Percentiles rank a stretch among this genome's conserved stretches.
Evolutionary conservation across 163 green algal species (phyloP).

Genomic region (Smithsoniella earleae): DNA sequence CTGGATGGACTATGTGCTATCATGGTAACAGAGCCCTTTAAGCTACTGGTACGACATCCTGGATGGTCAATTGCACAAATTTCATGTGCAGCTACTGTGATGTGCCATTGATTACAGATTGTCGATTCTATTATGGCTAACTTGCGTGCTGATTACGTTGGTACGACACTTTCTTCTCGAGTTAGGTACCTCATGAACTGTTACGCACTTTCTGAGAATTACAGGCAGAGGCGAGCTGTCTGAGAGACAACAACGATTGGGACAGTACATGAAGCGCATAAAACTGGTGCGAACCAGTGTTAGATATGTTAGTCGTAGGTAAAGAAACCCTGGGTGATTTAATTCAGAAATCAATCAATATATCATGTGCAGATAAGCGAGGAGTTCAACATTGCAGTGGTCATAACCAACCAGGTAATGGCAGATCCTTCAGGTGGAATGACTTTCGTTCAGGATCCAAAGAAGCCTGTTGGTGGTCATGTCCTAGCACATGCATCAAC

Average conservation of each 20-base stretch:
- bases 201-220: too few relatives aligned
- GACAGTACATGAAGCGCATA: constrained; percentile 67
- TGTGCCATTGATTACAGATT: constrained; percentile 40
- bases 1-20: constrained; percentile 62
- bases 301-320: too few relatives aligned
- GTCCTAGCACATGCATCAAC: constrained; percentile 76
- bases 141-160: constrained; percentile 48
- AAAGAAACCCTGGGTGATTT: background rate
- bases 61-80: constrained; percentile 21
- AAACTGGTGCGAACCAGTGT: background rate
- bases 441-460: constrained; percentile 83
- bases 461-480: constrained; percentile 77
- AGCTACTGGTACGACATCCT: too few relatives aligned
- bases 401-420: constrained; percentile 80
- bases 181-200: too few relatives aligned
- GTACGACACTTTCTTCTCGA: constrained; percentile 30
- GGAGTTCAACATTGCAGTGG: constrained; percentile 70
- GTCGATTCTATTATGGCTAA: constrained; percentile 80
- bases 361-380: constrained; percentile 43
- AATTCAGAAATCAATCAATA: background rate
- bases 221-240: constrained; percentile 66
- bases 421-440: constrained; percentile 55
- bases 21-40: constrained; percentile 83
- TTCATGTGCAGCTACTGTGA: background rate
- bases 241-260: constrained; percentile 83